Conservation (phyloP, 306 rosid species). For the Trifolium dubium region DNA sequence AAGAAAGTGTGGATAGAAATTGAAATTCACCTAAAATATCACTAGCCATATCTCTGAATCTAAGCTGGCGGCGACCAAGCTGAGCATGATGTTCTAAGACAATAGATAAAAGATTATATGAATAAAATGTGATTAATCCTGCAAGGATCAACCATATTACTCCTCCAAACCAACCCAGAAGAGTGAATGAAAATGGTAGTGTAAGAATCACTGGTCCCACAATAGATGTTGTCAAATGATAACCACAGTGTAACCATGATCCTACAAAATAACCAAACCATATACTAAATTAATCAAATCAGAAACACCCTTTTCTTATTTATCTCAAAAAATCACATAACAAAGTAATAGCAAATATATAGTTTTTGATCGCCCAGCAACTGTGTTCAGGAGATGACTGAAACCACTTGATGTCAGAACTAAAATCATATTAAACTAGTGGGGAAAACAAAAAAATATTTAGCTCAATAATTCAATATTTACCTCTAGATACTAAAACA, state of each 20-base stretch:
- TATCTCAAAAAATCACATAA: background rate
- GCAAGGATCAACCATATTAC: slow-evolving; percentile 58
- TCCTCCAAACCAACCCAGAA: slow-evolving; percentile 87
- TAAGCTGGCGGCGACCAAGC: slow-evolving; percentile 73
- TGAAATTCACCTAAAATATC: slow-evolving; percentile 58
- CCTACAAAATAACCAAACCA: slow-evolving; percentile 48
- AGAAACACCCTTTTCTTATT: slow-evolving; percentile 13
- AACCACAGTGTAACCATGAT: slow-evolving; percentile 89
- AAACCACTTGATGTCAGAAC: no score
- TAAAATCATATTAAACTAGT: no score
- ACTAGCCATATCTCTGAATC: slow-evolving; percentile 74
- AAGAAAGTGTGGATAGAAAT: background rate
- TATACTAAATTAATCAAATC: slow-evolving; percentile 27
- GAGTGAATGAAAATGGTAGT: slow-evolving; percentile 64
- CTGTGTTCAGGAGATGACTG: no score
- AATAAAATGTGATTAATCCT: slow-evolving; percentile 64
- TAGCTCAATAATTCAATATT: background rate
- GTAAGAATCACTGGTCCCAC: slow-evolving; percentile 70
- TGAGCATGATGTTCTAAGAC: slow-evolving; percentile 77
- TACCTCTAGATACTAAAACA: slow-evolving; percentile 81
- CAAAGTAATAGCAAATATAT: background rate
- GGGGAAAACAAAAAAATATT: no score
- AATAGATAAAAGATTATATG: slow-evolving; percentile 72
- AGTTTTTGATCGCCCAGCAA: no score
- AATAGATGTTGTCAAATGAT: slow-evolving; percentile 83